Evolutionary conservation across 2,329 filamentous ascomycete species (phyloP).

Genomic region (Colletotrichum tropicicola): DNA sequence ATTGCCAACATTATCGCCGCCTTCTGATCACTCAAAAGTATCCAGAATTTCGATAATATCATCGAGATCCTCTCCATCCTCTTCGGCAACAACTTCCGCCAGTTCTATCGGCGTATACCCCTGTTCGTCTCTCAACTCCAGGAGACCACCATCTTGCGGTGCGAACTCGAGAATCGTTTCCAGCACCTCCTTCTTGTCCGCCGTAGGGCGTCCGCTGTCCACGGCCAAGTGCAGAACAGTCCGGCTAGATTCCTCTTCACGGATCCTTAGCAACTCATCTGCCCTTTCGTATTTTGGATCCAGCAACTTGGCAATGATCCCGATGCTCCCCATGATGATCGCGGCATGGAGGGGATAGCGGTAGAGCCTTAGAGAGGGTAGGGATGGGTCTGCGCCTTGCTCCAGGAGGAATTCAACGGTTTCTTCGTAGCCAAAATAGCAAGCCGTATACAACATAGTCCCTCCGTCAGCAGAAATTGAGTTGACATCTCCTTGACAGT

Average conservation of each 20-base stretch:
- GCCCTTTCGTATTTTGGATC: background rate
- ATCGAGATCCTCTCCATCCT: background rate
- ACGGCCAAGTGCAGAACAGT: background rate
- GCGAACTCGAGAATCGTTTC: background rate
- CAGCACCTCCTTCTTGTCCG: background rate
- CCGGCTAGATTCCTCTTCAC: background rate
- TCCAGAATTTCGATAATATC: background rate
- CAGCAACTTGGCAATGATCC: background rate
- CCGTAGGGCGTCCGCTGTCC: no score
- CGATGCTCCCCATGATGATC: background rate
- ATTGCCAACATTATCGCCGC: background rate
- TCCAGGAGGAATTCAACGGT: background rate
- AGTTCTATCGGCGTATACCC: background rate
- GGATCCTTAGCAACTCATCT: background rate
- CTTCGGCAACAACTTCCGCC: background rate
- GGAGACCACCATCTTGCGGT: background rate
- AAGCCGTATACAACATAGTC: background rate
- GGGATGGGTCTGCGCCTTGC: background rate
- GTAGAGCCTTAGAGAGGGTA: background rate
- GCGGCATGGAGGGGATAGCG: background rate
- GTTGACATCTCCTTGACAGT: background rate
- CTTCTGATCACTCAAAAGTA: background rate
- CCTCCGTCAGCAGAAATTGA: background rate
- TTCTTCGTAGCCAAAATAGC: background rate
- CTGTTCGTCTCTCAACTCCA: background rate